A percentile compares a stretch with the other conserved stretches of the same genome.
Conservation (phyloP, 257 asterid genomes). For the Solanum piurae region DNA sequence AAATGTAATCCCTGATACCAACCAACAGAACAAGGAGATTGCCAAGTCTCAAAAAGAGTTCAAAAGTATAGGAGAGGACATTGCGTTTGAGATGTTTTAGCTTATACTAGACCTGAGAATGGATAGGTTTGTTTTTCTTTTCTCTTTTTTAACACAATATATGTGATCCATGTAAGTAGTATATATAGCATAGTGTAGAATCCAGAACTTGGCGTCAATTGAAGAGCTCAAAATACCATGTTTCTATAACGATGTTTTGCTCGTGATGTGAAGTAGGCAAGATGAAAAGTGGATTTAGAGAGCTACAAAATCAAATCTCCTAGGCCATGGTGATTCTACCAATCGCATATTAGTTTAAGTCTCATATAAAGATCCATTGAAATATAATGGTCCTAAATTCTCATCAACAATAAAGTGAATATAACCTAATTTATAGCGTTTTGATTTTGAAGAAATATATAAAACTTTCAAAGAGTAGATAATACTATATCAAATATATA, state of each 20-base stretch:
- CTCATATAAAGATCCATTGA: background rate
- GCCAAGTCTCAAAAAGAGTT: slow-evolving; percentile 14
- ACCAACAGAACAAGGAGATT: slow-evolving; percentile 15
- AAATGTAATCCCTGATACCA: background rate
- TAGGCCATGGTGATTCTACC: background rate
- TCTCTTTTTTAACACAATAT: background rate
- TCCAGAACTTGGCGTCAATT: background rate
- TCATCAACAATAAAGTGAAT: background rate
- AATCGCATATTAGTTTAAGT: background rate
- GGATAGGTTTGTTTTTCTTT: background rate
- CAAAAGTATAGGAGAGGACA: slow-evolving; percentile 18
- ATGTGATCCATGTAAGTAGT: background rate
- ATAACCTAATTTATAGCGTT: background rate
- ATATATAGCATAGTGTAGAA: background rate
- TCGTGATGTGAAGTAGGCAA: background rate
- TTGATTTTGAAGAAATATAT: background rate
- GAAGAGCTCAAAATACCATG: background rate
- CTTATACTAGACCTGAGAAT: background rate
- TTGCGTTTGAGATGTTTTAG: slow-evolving; percentile 36
- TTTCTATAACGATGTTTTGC: background rate
- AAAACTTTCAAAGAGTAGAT: background rate
- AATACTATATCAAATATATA: background rate
- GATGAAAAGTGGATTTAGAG: background rate
- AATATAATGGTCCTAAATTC: too few relatives aligned
- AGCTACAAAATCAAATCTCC: background rate